Evolutionary conservation across 2,329 filamentous ascomycete genomes (phyloP).

Genomic region (Boeremia lycopersici): DNA sequence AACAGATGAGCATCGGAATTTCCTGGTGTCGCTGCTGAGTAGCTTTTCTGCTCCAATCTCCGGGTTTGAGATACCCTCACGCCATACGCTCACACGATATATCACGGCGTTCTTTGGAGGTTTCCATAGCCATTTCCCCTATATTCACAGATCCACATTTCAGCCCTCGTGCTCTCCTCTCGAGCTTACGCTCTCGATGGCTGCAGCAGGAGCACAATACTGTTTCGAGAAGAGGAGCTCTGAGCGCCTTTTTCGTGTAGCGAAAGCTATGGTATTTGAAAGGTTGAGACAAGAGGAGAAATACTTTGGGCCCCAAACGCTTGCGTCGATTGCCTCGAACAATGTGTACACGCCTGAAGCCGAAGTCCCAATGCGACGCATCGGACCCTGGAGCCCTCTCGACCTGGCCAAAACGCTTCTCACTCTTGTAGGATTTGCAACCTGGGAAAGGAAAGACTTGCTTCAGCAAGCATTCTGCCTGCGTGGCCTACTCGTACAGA

Average conservation of each 20-base stretch:
- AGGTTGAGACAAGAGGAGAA: conserved; percentile 33
- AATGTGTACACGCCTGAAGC: conserved; percentile 18
- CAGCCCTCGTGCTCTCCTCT: conserved; percentile 37
- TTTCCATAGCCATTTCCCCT: conserved; percentile 44
- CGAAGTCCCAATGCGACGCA: conserved; percentile 13
- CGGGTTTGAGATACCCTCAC: conserved; percentile 37
- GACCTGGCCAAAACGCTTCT: conserved; percentile 38
- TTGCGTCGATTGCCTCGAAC: conserved; percentile 26
- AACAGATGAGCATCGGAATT: conserved; percentile 35
- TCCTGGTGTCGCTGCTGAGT: conserved; percentile 25
- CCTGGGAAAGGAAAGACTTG: conserved; percentile 40
- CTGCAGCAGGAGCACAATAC: conserved; percentile 42
- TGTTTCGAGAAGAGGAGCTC: conserved; percentile 41
- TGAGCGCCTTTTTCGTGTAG: conserved; percentile 35
- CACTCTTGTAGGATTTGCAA: conserved; percentile 39
- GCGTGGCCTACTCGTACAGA: conserved; percentile 34
- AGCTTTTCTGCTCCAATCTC: conserved; percentile 30
- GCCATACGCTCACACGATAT: conserved; percentile 38
- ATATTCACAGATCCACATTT: conserved; percentile 43
- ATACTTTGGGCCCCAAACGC: conserved; percentile 30
- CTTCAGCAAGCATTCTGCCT: conserved; percentile 40
- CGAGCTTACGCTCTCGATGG: conserved; percentile 42
- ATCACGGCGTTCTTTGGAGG: conserved; percentile 40
- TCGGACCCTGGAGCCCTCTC: conserved; percentile 34
- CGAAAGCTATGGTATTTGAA: conserved; percentile 39